Evolutionary conservation across 352 stramenopile genomes (phyloP).

Genomic region (Globisporangium cederbergense): DNA sequence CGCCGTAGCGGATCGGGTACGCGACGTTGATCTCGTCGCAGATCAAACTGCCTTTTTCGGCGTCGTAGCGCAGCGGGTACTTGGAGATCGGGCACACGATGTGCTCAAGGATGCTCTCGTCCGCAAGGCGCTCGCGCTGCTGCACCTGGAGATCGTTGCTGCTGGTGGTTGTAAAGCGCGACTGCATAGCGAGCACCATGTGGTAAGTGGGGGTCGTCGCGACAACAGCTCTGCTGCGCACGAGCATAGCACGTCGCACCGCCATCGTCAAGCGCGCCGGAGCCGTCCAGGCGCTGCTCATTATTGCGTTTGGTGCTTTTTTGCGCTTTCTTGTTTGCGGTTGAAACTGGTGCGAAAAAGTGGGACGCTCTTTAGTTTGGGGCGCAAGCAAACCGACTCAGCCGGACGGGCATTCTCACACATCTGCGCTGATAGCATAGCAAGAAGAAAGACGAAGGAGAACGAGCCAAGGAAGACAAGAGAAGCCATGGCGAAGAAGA

Average conservation of each 20-base stretch:
- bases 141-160: constrained; percentile 10
- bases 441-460: constrained; percentile 11
- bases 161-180: background rate
- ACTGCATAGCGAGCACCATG: background rate
- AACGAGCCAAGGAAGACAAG: constrained; percentile 46
- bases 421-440: background rate
- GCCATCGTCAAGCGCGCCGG: background rate
- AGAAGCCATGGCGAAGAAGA: constrained; percentile 58
- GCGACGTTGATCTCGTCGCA: constrained; percentile 81
- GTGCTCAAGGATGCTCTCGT: constrained; percentile 75
- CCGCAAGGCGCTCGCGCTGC: constrained; percentile 27
- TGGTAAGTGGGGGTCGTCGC: constrained; percentile 1
- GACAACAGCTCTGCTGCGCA: background rate
- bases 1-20: constrained; percentile 77
- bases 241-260: constrained; percentile 4
- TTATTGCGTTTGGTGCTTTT: background rate
- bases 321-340: constrained; percentile 7
- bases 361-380: too few relatives aligned
- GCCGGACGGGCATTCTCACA: too few relatives aligned
- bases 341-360: background rate
- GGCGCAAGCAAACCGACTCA: too few relatives aligned
- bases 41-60: constrained; percentile 52
- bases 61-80: constrained; percentile 72
- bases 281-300: constrained; percentile 2
- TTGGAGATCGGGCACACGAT: constrained; percentile 87